These are phyloP conservation scores for Fusarium drepaniforme DNA, from an alignment of 2,329 filamentous ascomycete species.

Conservation along the genomic window DNA sequence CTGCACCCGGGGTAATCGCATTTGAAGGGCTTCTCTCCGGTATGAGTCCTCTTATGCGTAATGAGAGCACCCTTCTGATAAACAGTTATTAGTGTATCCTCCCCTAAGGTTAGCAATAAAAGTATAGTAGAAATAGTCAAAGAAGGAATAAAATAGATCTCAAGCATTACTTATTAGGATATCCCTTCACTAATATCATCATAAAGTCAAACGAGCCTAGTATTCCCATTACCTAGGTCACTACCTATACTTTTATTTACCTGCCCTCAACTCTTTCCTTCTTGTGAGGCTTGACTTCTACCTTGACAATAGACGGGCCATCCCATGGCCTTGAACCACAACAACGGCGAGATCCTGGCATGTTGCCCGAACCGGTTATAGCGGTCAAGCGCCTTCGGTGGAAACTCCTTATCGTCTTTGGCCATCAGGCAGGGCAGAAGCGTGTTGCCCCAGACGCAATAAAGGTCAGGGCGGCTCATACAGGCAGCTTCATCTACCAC, in stretches of 20 bases:
- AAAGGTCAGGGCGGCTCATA: constrained; percentile 32
- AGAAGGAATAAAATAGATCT: too few species aligned
- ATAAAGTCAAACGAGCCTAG: neutral
- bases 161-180: too few species aligned
- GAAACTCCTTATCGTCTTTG: constrained; percentile 31
- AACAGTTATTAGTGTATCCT: too few species aligned
- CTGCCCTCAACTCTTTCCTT: too few species aligned
- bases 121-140: too few species aligned
- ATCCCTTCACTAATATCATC: neutral
- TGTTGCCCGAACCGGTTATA: neutral
- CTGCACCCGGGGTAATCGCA: too few species aligned
- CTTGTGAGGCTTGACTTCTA: neutral
- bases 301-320: neutral
- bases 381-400: constrained; percentile 9
- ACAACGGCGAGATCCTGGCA: neutral
- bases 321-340: neutral
- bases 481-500: constrained; percentile 39
- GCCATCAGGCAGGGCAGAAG: constrained; percentile 32
- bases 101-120: too few species aligned
- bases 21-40: too few species aligned
- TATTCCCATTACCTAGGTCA: neutral
- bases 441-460: constrained; percentile 37
- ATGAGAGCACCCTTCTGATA: too few species aligned
- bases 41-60: too few species aligned
- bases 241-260: neutral